Base-by-base conservation (phyloP, 2,329 filamentous ascomycete species). In the Eutypella sp. region DNA sequence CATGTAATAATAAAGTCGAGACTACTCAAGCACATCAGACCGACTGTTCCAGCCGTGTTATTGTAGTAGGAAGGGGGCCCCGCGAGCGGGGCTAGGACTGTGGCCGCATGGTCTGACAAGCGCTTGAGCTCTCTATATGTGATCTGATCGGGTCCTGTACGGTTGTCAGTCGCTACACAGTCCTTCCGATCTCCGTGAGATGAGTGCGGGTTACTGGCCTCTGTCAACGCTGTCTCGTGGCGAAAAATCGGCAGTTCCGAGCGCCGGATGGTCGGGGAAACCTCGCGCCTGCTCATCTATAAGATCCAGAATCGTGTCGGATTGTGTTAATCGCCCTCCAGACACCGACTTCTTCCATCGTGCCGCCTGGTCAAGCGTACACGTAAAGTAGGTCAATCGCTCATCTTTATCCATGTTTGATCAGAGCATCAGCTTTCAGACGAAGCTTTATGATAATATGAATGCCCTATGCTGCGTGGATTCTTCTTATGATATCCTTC, bases 1-100 rank as follows among this genome's bases (percentile, higher is more conserved):
- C 79, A 85, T 0, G 73, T 71, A 42, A 82, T 69, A 0, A 84
- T 63, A 45, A 85, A 82, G 9, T 77, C 71, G 0, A 73, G 58
- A 0, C 74, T 78, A 53, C 79, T 85, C 0, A 73, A 68, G 47
- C 74, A 77, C 0, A 85, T 59, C 9, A 85, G 57, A 0, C 73
- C 81, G 2, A 81, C 20, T 2, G 45, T 48, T 3, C 11, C 22
- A 1, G 40, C 65, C 0, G 71, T 53, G 34, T 42, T 24, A 8
- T 40, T 20, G 13, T 20, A 4, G 4, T 8, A 15, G 9, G 29
- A 22, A 38, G 15, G n/a, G n/a, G n/a, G 18, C 38, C 11, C 24
- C 43, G 27, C 2, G n/a, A 8, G 20, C 42, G 45, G 1, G 39
- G 34, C 45, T 8, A 68, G 27, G 8, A 45, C 29, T 5, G n/a